Evolutionary conservation across 495 filamentous ascomycete genomes (phyloP).

Genomic region (Oleoguttula mirabilis): DNA sequence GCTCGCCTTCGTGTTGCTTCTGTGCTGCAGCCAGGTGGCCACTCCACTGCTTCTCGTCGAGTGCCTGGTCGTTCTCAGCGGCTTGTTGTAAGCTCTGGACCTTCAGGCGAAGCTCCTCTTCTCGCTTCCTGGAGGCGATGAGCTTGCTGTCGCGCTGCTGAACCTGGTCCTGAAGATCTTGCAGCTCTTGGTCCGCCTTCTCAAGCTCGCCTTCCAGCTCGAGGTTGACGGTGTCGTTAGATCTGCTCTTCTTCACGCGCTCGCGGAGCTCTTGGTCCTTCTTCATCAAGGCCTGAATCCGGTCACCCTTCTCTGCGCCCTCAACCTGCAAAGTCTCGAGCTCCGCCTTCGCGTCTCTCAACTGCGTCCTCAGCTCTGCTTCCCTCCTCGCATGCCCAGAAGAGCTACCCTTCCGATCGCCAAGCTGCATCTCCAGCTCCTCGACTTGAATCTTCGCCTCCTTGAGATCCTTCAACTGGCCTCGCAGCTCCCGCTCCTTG

Average conservation of each 20-base stretch:
- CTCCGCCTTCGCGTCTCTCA: conserved; percentile 17
- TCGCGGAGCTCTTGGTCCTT: conserved; percentile 18
- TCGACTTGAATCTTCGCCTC: conserved; percentile 13
- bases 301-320: conserved; percentile 15
- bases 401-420: conserved; percentile 18
- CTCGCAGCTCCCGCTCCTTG: conserved; percentile 22
- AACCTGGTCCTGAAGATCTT: conserved; percentile 11
- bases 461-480: conserved; percentile 14
- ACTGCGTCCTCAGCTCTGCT: conserved; percentile 16
- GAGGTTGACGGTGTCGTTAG: conserved; percentile 1
- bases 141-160: too few relatives aligned
- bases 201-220: conserved; percentile 13
- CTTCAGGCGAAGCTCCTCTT: conserved; percentile 10
- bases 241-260: conserved; percentile 13
- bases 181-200: conserved; percentile 5
- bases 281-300: conserved; percentile 4
- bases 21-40: too few relatives aligned
- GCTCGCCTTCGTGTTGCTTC: conserved; percentile 61
- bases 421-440: conserved; percentile 12
- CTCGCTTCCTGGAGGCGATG: conserved; percentile 3
- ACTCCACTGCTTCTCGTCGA: conserved; percentile 17
- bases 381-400: conserved; percentile 20
- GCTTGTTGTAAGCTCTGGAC: conserved; percentile 10
- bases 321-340: conserved; percentile 14
- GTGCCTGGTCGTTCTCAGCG: conserved; percentile 1